Evolutionary conservation across 305 asterid species (phyloP).

Genomic region (Fraxinus angustifolia): DNA sequence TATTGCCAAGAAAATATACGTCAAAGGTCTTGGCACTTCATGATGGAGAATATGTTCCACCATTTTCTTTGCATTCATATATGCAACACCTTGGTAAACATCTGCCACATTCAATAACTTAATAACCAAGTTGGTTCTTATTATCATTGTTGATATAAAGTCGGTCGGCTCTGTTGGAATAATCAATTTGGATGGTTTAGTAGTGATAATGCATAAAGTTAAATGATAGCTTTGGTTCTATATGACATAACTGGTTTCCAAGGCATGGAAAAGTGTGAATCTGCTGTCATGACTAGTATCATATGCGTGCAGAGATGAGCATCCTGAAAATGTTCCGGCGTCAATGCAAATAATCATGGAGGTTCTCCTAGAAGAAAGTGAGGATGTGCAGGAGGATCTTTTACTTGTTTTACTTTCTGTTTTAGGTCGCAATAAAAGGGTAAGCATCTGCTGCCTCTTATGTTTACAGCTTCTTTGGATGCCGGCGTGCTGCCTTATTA

Average conservation of each 20-base stretch:
- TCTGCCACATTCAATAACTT: conserved; percentile 11
- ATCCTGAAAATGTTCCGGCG: conserved; percentile 74
- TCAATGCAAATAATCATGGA: conserved; percentile 95
- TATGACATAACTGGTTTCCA: background rate
- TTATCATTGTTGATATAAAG: conserved; percentile 1
- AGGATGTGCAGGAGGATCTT: conserved; percentile 79
- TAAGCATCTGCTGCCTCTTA: conserved; percentile 24
- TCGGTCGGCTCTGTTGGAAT: background rate
- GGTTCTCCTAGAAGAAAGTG: conserved; percentile 89
- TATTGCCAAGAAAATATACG: background rate
- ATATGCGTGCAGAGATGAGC: conserved; percentile 64
- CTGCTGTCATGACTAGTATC: background rate
- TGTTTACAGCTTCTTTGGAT: conserved; percentile 16
- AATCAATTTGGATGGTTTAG: background rate
- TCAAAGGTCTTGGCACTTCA: background rate
- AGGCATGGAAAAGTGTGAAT: background rate
- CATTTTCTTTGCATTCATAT: background rate
- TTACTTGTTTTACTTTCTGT: conserved; percentile 61
- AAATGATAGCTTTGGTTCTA: background rate
- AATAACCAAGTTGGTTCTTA: conserved; percentile 11
- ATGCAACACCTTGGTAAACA: background rate
- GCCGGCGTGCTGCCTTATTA: background rate
- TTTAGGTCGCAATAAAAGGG: conserved; percentile 76
- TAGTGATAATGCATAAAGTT: background rate
- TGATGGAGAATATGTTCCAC: background rate